phyloP scores from a whole-genome alignment of 371 early-diverging fungal species.

The Lichtheimia ornata region DNA sequence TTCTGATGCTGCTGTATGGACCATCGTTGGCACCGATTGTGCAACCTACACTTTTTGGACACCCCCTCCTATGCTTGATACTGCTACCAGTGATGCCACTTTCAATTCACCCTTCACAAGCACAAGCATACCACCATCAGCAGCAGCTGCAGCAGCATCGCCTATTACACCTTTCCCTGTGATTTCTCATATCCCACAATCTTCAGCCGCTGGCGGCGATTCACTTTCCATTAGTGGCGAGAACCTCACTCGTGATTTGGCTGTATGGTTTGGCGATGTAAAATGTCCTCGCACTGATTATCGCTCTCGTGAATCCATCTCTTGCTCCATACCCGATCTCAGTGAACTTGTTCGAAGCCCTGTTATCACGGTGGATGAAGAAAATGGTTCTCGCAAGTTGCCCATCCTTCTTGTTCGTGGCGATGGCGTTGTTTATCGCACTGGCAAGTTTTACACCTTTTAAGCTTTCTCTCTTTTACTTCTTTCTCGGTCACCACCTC shows the following conservation, averaged over 20 bases:
- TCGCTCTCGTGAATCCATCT: constrained; percentile 47
- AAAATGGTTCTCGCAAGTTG: constrained; percentile 34
- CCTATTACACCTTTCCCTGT: constrained; percentile 15
- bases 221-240: constrained; percentile 50
- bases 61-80: constrained; percentile 22
- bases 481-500: background rate
- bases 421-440: constrained; percentile 69
- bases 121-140: background rate
- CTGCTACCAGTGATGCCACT: constrained; percentile 6
- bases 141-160: background rate
- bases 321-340: constrained; percentile 45
- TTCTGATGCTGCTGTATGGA: constrained; percentile 87
- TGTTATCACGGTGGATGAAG: constrained; percentile 20
- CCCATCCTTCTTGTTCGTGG: constrained; percentile 66
- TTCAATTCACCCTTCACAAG: constrained; percentile 17
- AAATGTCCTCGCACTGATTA: constrained; percentile 53
- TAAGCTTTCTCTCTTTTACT: constrained; percentile 11
- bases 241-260: constrained; percentile 65
- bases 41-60: constrained; percentile 76
- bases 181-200: background rate
- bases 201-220: constrained; percentile 19
- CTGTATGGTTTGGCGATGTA: constrained; percentile 73
- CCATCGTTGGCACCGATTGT: constrained; percentile 85
- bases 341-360: constrained; percentile 27
- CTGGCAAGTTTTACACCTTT: constrained; percentile 46